Evolutionary conservation across 345 rosid genomes (phyloP), one percentile per base, ranked within the genome.

Genomic region (Eutrema heterophyllum): DNA sequence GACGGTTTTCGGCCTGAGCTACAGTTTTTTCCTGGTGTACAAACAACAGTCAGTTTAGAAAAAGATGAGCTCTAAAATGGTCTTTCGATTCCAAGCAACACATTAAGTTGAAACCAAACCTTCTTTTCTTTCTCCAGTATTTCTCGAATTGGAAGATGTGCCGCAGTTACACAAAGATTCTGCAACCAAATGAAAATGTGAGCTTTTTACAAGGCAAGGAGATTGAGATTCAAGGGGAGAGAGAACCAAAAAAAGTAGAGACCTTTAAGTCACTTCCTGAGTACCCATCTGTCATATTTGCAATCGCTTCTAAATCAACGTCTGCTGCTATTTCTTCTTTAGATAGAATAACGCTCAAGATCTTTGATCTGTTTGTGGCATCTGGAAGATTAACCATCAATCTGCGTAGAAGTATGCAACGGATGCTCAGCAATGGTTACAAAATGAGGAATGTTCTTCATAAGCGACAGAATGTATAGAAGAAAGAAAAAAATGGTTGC

Each of bases 221-320:
- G 66, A 54, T 40, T 56, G 8, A 72, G 32, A 51, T 0, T 54
- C 11, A 30, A 55, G 16, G 9, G n/a, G 29, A 26, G 32, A 45
- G 33, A 44, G 46, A 9, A 5, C 4, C 24, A 35, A 56, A 36
- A 57, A 49, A 38, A 80, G 24, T 29, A 4, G 9, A 29, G 56
- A 93, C 99, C 99, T 92, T 95, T 43, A 95, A 78, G 79, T 95
- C 99, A 70, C 99, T 95, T 73, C 98, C 98, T 49, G 99, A 95
- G 78, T 90, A 95, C 50, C 99, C 99, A 67, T 90, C 93, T 12
- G 98, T 86, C 97, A 95, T 90, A 59, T 70, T 84, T 30, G 98
- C 99, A 73, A 89, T 83, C 48, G 91, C 91, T 83, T 84, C 98
- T 62, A 92, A 76, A 70, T 90, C 89, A 26, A 92, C 84, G 76